Evolutionary conservation across 148 eudicot genomes (phyloP).

Genomic region (Talinum fruticosum): DNA sequence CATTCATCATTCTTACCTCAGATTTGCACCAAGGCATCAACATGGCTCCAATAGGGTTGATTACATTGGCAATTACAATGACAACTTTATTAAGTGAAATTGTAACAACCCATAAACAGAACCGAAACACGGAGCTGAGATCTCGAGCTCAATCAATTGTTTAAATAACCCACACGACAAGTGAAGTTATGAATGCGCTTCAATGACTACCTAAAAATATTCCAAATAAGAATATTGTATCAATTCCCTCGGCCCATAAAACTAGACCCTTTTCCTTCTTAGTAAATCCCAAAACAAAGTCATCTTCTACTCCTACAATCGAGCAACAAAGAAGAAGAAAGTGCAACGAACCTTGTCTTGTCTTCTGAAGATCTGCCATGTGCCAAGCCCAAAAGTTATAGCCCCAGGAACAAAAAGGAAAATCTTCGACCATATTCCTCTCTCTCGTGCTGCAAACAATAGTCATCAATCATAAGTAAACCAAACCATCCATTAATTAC

Average conservation of each 20-base stretch:
- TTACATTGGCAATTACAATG: not conserved
- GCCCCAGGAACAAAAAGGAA: constrained; percentile 90
- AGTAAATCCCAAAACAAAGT: not conserved
- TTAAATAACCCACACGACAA: not conserved
- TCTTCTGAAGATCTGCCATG: constrained; percentile 91
- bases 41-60: too few species aligned
- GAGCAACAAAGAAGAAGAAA: not conserved
- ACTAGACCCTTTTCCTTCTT: too few species aligned
- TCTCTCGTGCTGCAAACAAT: constrained; percentile 36
- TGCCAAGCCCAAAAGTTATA: constrained; percentile 86
- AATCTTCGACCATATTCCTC: constrained; percentile 69
- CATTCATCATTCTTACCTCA: not conserved
- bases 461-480: not conserved
- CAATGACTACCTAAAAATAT: too few species aligned
- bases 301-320: not conserved
- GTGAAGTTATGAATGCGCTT: not conserved
- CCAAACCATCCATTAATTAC: not conserved
- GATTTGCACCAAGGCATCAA: too few species aligned
- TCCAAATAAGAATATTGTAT: too few species aligned
- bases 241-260: too few species aligned
- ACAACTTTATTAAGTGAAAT: not conserved
- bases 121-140: not conserved
- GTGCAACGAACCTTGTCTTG: constrained; percentile 63
- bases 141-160: not conserved
- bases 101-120: not conserved